Evolutionary conservation across 2,329 filamentous ascomycete genomes (phyloP), one percentile per base, ranked within the genome.

Genomic region (Boeremia lycopersici): DNA sequence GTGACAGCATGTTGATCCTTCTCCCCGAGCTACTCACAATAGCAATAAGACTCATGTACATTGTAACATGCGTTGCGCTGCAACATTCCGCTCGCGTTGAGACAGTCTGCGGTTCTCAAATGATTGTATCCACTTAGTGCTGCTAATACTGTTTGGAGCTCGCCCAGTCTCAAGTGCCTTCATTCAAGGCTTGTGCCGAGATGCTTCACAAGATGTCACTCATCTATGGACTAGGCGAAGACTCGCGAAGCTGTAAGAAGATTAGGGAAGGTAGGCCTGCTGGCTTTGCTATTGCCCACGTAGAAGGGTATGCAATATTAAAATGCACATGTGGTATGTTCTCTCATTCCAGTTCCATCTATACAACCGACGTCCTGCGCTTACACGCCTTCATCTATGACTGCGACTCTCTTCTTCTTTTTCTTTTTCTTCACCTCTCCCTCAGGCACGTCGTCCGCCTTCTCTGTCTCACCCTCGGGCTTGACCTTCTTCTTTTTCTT

Each of bases 401-500:
- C 57, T 17, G 75, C 69, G 45, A 69, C 65, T 57, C 74, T 61
- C 61, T 70, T 73, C 68, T 77, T 77, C 68, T 76, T 77, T 61
- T 77, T 77, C 60, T 70, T 71, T 25, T 74, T 66, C 48, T 72
- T 69, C 57, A 64, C 63, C 57, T 72, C 69, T 45, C 64, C 57
- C 46, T 57, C 65, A 54, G 50, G 60, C 30, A 23, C 58, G 11
- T 51, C 62, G 11, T 53, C 65, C 11, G 36, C 59, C 8, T 40
- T 58, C 33, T 36, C 61, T 25, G n/a, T 59, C 12, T 61, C 68
- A 19, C 46, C 63, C 36, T 53, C 67, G 29, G 53, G 42, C 47
- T 71, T 77, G 44, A 65, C 71, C 64, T 76, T 77, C 63, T 77
- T 78, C 68, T 77, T 79, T 63, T 77, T 78, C 69, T 75, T 76